Evolutionary conservation across 2,329 filamentous ascomycete genomes (phyloP).

Genomic region (Keithomyces neogunnii): DNA sequence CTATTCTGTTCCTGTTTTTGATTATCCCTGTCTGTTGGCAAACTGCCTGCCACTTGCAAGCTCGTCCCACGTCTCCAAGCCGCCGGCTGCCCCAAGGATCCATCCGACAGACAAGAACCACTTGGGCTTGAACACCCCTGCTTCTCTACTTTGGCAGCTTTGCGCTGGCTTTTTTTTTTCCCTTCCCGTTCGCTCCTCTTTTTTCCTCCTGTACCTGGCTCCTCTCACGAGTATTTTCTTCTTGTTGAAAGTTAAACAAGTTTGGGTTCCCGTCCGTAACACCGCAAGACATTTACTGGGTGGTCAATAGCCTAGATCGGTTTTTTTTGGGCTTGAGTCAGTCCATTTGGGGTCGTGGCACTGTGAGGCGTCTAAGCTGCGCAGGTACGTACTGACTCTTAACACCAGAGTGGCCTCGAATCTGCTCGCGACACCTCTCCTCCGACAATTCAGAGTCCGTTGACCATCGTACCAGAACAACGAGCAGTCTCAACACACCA

Average conservation of each 20-base stretch:
- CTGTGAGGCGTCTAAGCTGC: neutral
- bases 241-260: neutral
- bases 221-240: neutral
- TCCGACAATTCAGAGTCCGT: neutral
- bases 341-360: neutral
- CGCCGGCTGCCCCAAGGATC: neutral
- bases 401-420: neutral
- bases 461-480: neutral
- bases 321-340: neutral
- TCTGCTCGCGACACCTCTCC: neutral
- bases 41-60: neutral
- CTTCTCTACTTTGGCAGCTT: constrained; percentile 2
- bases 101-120: neutral
- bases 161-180: neutral
- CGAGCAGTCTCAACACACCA: neutral
- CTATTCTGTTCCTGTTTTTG: neutral
- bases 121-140: constrained; percentile 1
- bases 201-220: neutral
- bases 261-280: neutral
- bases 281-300: neutral
- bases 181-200: neutral
- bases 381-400: too few relatives aligned
- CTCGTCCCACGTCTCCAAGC: neutral
- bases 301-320: neutral
- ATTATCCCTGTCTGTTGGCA: neutral